Percentiles rank a stretch among this genome's conserved stretches.
Evolutionary conservation across 1,139 yeast species (phyloP).

Genomic region (Saccharomyces hybrid): DNA sequence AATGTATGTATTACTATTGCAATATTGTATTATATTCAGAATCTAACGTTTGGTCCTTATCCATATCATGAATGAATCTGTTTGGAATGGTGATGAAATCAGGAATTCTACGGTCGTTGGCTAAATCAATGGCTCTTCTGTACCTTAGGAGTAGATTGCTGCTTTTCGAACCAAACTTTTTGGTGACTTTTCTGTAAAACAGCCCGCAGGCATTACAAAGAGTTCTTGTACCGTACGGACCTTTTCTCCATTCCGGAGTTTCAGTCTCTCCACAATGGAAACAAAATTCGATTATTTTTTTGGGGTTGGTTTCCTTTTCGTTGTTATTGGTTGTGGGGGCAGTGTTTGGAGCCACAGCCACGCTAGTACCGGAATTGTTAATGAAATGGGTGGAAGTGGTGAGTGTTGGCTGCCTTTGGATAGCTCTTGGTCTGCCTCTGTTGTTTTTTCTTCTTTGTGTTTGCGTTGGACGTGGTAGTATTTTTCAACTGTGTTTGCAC

Average conservation of each 20-base stretch:
- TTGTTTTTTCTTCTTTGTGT: neutral
- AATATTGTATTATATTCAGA: conserved; percentile 17
- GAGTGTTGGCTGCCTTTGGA: neutral
- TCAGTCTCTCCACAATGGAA: conserved; percentile 61
- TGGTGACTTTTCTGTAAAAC: conserved; percentile 62
- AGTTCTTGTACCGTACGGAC: conserved; percentile 68
- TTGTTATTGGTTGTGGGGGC: conserved; percentile 6
- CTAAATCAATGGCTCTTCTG: conserved; percentile 22
- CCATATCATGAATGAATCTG: conserved; percentile 17
- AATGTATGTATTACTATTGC: neutral
- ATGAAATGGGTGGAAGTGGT: neutral
- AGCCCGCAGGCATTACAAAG: conserved; percentile 79
- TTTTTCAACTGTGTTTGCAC: neutral
- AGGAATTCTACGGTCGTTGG: conserved; percentile 27
- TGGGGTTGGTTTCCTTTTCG: conserved; percentile 6
- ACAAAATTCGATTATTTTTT: conserved; percentile 29
- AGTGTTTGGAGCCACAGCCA: conserved; percentile 6
- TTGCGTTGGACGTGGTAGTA: neutral
- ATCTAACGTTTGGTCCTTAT: conserved; percentile 19
- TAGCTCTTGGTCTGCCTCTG: neutral
- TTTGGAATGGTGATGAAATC: conserved; percentile 23
- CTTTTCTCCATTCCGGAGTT: conserved; percentile 81
- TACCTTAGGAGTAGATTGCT: conserved; percentile 30
- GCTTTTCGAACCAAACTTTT: conserved; percentile 32
- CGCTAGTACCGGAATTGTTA: conserved; percentile 2